These are phyloP conservation scores for Nakazawaea anatomiae DNA, from an alignment of 805 yeast species.

Conservation along the genomic window DNA sequence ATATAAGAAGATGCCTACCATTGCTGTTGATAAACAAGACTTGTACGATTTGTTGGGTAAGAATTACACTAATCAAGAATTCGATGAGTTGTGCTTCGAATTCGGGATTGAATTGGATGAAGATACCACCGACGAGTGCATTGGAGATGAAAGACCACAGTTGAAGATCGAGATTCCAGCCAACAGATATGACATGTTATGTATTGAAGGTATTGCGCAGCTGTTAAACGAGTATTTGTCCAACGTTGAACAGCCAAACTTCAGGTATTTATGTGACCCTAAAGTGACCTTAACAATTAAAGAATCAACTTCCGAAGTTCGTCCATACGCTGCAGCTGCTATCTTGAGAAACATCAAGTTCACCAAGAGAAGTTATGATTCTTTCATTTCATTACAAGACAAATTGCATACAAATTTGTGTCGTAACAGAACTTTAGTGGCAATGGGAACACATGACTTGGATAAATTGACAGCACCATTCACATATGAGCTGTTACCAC, in stretches of 20 bases:
- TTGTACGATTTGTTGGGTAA: conserved; percentile 73
- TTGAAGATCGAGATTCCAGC: conserved; percentile 96
- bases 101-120: conserved; percentile 98
- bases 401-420: conserved; percentile 92
- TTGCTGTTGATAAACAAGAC: conserved; percentile 92
- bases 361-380: conserved; percentile 81
- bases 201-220: conserved; percentile 97
- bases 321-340: conserved; percentile 97
- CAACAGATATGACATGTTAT: conserved; percentile 95
- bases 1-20: conserved; percentile 77
- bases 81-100: conserved; percentile 95
- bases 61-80: conserved; percentile 75
- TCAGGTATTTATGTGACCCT: conserved; percentile 59
- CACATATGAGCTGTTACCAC: conserved; percentile 79
- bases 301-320: conserved; percentile 62
- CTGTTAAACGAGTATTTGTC: conserved; percentile 90
- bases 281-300: conserved; percentile 63
- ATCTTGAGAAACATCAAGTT: conserved; percentile 78
- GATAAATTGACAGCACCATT: conserved; percentile 79
- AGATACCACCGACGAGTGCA: conserved; percentile 80
- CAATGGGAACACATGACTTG: conserved; percentile 96
- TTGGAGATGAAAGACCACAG: conserved; percentile 86
- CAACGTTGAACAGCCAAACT: conserved; percentile 56
- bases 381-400: conserved; percentile 94
- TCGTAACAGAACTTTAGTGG: conserved; percentile 95